Base-by-base conservation (phyloP, 805 yeast species). In the Yamadazyma ubonensis region DNA sequence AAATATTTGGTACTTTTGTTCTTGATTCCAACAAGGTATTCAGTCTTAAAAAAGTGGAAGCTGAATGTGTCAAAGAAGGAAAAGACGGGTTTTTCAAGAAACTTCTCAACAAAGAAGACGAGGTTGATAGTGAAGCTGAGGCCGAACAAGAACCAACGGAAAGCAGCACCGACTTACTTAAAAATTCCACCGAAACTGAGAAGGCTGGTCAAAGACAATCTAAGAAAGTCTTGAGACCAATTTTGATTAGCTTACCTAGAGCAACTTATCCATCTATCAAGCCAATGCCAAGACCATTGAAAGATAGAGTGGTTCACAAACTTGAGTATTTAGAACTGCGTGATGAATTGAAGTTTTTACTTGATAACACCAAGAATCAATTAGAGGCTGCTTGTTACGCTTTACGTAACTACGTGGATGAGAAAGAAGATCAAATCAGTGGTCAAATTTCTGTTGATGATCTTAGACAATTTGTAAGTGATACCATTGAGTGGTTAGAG, bases 351-450 rank as follows among this genome's bases (percentile, higher is more conserved):
- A 70, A 86, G 39, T 61, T 65, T 20, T 61, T 67, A 38, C 62
- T 76, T 29, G 85, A 85, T 32, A 78, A 78, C 41, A 62, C 75
- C 21, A 74, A 78, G 49, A 91, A 90, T 58, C 62, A 70, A 25
- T 71, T 91, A 15, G 98, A 91, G 61, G 73, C 80, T 15, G 63
- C 75, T n/a, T 67, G 89, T 39, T 90, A 91, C 63, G 73, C 73
- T 42, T 69, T 86, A 21, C 78, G 95, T 42, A 70, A 75, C 7
- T 71, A 65, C 38, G 51, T 86, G 14, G 83, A 78, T 12, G 78
- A 78, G 22, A 73, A 74, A 28, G 77, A 73, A 17, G 72, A 71
- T 6, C 42, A 47, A 0, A 47, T 68, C 14, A 36, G 41, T 6
- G 58, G 58, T 9, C 72, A 73, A 7, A 47, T 64, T 1, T 21